phyloP scores from a whole-genome alignment of 148 eudicot species.

The Silene uniflora region DNA sequence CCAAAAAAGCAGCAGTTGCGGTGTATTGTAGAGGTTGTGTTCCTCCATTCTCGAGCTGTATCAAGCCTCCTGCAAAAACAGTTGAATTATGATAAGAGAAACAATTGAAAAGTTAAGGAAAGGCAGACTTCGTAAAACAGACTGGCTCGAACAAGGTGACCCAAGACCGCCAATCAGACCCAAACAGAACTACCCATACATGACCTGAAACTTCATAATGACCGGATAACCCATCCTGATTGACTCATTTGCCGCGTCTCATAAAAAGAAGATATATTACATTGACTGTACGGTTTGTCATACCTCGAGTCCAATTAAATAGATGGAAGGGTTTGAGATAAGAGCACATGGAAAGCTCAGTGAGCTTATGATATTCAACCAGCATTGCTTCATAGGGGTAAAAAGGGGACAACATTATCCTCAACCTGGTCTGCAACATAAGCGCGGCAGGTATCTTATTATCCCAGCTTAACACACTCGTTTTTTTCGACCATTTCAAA shows the following conservation, averaged over 20 bases:
- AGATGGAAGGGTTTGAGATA: conserved; percentile 42
- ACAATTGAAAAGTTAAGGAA: background rate
- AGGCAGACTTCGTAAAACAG: too few relatives aligned
- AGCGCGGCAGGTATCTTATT: conserved; percentile 62
- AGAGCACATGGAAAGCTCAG: conserved; percentile 60
- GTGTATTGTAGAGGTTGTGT: conserved; percentile 46
- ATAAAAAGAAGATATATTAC: background rate
- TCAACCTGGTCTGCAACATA: conserved; percentile 50
- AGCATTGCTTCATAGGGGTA: conserved; percentile 56
- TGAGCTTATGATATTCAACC: conserved; percentile 41
- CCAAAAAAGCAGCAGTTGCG: conserved; percentile 64
- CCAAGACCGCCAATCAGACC: too few relatives aligned
- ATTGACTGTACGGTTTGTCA: background rate
- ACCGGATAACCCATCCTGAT: too few relatives aligned
- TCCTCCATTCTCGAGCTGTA: conserved; percentile 43
- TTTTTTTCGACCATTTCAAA: conserved; percentile 26
- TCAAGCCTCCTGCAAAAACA: conserved; percentile 55
- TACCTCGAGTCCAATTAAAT: conserved; percentile 59
- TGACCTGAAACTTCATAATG: too few relatives aligned
- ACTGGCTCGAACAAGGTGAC: too few relatives aligned
- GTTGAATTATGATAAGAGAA: background rate
- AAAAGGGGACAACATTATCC: conserved; percentile 42
- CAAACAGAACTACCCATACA: too few relatives aligned
- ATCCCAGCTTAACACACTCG: conserved; percentile 67
- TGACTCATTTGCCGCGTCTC: too few relatives aligned